Conservation (phyloP, 768 basidiomycete species). For the Rhizopogon vesiculosus region DNA sequence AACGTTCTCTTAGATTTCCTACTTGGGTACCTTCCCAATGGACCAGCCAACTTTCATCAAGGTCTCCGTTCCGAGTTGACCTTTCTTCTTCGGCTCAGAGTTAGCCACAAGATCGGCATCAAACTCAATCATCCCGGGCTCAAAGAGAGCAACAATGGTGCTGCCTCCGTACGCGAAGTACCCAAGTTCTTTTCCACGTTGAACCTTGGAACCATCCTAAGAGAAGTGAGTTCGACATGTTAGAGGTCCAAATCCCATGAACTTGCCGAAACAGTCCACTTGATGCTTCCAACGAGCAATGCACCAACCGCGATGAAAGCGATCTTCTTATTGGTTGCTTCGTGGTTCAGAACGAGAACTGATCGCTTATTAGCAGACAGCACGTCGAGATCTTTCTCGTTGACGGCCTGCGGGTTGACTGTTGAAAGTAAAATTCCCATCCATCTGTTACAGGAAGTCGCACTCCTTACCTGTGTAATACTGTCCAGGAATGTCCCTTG, state of each 20-base stretch:
- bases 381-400: slow-evolving; percentile 59
- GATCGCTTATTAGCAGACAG: slow-evolving; percentile 62
- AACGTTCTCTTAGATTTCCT: not conserved
- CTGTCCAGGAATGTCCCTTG: slow-evolving; percentile 45
- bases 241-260: not conserved
- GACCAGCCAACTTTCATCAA: slow-evolving; percentile 45
- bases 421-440: not conserved
- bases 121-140: slow-evolving; percentile 46
- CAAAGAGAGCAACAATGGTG: slow-evolving; percentile 60
- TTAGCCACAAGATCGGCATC: slow-evolving; percentile 58
- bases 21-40: slow-evolving; percentile 13
- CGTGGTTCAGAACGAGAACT: slow-evolving; percentile 47
- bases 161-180: slow-evolving; percentile 77
- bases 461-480: slow-evolving; percentile 51
- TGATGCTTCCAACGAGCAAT: slow-evolving; percentile 74
- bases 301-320: slow-evolving; percentile 78
- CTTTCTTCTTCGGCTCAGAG: slow-evolving; percentile 25
- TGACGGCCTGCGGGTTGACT: slow-evolving; percentile 80
- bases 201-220: slow-evolving; percentile 43
- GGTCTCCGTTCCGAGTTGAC: slow-evolving; percentile 51
- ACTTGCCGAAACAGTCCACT: slow-evolving; percentile 45
- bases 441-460: not conserved
- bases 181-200: slow-evolving; percentile 64
- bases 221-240: not conserved
- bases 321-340: slow-evolving; percentile 39